Evolutionary conservation across 495 filamentous ascomycete genomes (phyloP), one percentile per base, ranked within the genome.

Genomic region (Penicillium pulvis): DNA sequence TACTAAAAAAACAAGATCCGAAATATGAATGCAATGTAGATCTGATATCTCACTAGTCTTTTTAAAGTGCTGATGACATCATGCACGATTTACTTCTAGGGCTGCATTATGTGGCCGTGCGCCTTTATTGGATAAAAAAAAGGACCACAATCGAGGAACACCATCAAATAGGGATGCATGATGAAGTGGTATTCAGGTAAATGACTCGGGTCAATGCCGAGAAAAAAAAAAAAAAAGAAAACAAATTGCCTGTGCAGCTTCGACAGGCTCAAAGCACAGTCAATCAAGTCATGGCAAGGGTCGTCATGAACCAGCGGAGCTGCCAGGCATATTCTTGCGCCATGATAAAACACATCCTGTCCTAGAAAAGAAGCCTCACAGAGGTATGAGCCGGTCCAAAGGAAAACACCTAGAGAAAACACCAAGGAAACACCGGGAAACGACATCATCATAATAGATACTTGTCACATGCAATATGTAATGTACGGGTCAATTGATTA

Each of bases 21-120:
- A 28, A 31, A 12, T 30, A 31, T n/a, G 23, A 24, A 49, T 31
- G 26, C n/a, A 31, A 11, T 17, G 26, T 17, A 17, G 12, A 31
- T 49, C 26, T 30, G 46, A 31, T 52, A 52, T 7, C 36, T 39
- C 4, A 23, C 31, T 52, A 51, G n/a, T 35, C 7, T 31, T 20
- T 52, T 52, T 52, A 52, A 52, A n/a, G 49, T 52, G 49, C 49
- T 52, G 31, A 57, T 61, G 54, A 61, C 53, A 61, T 57, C 59
- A 61, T 61, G 50, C 42, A 24, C 17, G 46, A 42, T 14, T 30
- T 9, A 26, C 42, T 28, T 11, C 35, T 49, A 9, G 19, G 43
- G 43, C 43, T 30, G 16, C 26, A 49, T 16, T 12, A 14, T 48
- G 42, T 9, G 42, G 43, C 47, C 39, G 49, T 52, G 56, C 42